Base-by-base conservation (phyloP, 2,329 filamentous ascomycete species). In the Chaetomiaceae sp. region DNA sequence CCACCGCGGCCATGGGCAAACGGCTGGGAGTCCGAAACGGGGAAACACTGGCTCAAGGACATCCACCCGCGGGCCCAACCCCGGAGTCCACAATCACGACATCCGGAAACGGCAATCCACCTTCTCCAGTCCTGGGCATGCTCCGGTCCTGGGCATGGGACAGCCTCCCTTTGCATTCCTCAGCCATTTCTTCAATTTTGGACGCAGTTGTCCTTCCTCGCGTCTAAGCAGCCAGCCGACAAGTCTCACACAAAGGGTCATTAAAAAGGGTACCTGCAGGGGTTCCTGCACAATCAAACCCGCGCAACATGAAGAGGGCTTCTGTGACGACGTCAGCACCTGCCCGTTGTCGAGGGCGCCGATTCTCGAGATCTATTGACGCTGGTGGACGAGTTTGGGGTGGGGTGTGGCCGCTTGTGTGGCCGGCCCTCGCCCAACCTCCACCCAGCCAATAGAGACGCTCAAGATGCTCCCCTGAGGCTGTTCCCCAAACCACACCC, bases 401-500 rank as follows among this genome's bases (percentile, higher is more conserved):
- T 30, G 13, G 44, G 34, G 44, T 48, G 43, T 56, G 46, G 50
- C 39, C 45, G 37, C 35, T 27, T 30, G 13, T 38, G 38, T n/a
- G 27, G 35, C 51, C 43, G 42, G 39, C 50, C n/a, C 13, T 37
- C 41, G 27, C 44, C 43, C 47, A 41, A 55, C 44, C 50, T 53
- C 48, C 44, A 51, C 54, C 55, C 51, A 54, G 55, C 60, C 60
- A 62, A 62, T 62, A 25, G 41, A 25, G 38, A 42, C 16, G 34
- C 16, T 35, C 21, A 57, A n/a, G 34, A 19, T n/a, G 41, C 27
- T 51, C 47, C 38, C 31, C 51, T 61, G 59, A 57, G 59, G 60
- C 60, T 61, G 58, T 54, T 56, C 44, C 55, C 52, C 53, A 54
- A 57, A 53, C 56, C 54, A 44, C 27, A 51, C 55, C 60, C 54